phyloP scores from a whole-genome alignment of 2,329 filamentous ascomycete species.

The Cytospora chrysosperma region DNA sequence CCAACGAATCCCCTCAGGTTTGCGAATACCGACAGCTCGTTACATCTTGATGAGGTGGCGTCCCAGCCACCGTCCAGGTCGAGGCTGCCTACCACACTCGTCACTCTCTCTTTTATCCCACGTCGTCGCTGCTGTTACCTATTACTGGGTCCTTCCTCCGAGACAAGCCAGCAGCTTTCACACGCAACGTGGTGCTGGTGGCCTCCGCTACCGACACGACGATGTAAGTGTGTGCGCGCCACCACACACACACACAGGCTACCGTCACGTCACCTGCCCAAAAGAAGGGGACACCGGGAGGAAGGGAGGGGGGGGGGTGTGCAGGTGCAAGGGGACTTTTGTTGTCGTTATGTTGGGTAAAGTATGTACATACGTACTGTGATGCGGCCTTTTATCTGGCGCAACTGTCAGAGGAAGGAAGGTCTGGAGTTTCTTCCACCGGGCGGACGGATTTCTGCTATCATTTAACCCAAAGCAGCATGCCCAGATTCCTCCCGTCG shows the following conservation, averaged over 20 bases:
- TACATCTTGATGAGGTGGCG: conserved; percentile 18
- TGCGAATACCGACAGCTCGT: not conserved
- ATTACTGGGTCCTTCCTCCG: conserved; percentile 6
- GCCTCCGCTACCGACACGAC: not conserved
- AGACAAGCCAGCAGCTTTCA: not conserved
- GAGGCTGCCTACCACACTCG: not conserved
- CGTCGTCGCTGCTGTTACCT: conserved; percentile 6
- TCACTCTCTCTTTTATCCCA: not conserved
- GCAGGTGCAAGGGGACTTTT: not conserved
- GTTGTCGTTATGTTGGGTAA: not conserved
- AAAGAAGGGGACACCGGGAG: not conserved
- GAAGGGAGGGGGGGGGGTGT: no score
- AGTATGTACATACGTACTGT: no score
- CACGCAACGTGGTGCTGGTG: not conserved
- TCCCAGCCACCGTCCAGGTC: not conserved
- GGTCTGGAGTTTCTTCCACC: not conserved
- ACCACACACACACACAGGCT: not conserved
- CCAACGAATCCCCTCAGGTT: not conserved
- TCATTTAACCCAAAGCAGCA: no score
- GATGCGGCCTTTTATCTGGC: no score
- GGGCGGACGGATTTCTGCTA: no score
- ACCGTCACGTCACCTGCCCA: conserved; percentile 4
- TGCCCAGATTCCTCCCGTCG: no score
- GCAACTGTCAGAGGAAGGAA: not conserved
- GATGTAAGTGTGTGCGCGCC: not conserved